Percentiles rank a stretch among this genome's conserved stretches.
Evolutionary conservation across 2,329 filamentous ascomycete genomes (phyloP).

Genomic region (Fusarium algeriense): DNA sequence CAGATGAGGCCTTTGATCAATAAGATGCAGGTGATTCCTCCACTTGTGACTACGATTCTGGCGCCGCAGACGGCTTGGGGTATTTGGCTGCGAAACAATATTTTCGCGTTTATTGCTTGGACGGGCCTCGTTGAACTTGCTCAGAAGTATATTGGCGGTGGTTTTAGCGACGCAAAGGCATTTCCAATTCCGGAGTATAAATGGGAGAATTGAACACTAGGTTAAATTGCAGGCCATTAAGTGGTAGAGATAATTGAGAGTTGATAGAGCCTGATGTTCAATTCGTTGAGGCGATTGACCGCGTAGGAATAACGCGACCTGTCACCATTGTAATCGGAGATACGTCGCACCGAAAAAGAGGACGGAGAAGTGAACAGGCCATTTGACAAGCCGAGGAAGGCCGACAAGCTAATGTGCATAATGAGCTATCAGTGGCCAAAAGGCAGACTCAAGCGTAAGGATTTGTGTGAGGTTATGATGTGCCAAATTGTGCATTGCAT

Average conservation of each 20-base stretch:
- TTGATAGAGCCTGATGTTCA: no score
- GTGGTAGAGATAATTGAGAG: neutral
- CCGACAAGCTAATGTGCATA: neutral
- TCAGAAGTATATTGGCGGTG: conserved; percentile 44
- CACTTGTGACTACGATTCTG: conserved; percentile 52
- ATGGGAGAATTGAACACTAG: neutral
- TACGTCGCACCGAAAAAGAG: neutral
- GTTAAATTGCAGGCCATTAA: neutral
- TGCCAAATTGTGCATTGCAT: neutral
- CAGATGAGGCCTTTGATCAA: conserved; percentile 57
- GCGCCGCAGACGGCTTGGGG: conserved; percentile 61
- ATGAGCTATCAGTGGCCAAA: neutral
- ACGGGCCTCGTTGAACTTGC: conserved; percentile 49
- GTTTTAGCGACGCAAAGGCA: conserved; percentile 41
- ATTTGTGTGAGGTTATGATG: neutral
- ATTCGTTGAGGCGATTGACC: neutral
- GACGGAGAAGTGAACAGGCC: neutral
- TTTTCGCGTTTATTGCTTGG: conserved; percentile 57
- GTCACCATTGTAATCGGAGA: neutral
- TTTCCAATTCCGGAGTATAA: conserved; percentile 56
- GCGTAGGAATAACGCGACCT: no score
- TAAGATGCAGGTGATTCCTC: conserved; percentile 51
- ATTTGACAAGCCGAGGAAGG: neutral
- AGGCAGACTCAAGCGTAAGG: neutral
- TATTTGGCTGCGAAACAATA: conserved; percentile 58